phyloP scores from a whole-genome alignment of 345 rosid genomes.

The Murraya koenigii region DNA sequence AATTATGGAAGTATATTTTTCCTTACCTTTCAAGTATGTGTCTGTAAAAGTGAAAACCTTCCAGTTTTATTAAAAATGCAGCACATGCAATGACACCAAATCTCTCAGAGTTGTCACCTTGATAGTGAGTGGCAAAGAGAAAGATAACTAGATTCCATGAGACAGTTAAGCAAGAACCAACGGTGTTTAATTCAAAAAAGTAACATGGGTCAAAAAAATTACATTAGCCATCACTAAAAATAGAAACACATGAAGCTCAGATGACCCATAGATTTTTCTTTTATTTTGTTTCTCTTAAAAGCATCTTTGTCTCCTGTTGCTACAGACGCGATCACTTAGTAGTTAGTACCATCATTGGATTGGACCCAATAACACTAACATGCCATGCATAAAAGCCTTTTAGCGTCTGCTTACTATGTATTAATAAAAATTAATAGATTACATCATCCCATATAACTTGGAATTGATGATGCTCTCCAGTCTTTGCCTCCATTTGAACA shows the following conservation, averaged over 20 bases:
- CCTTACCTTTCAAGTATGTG: constrained; percentile 1
- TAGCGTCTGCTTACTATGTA: not conserved
- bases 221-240: not conserved
- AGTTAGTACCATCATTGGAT: constrained; percentile 16
- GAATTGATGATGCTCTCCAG: constrained; percentile 24
- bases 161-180: not conserved
- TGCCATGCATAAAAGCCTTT: constrained; percentile 7
- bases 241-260: not conserved
- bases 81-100: constrained; percentile 5
- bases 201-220: not conserved
- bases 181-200: not conserved
- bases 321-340: not conserved
- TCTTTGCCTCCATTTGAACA: constrained; percentile 12
- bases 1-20: too few species aligned
- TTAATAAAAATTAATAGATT: constrained; percentile 1
- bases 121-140: not conserved
- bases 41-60: not conserved
- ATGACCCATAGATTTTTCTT: not conserved
- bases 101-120: not conserved
- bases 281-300: not conserved
- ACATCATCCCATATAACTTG: constrained; percentile 22
- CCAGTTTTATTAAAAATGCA: not conserved
- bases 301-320: not conserved
- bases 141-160: not conserved
- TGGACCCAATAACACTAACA: not conserved